These are phyloP conservation scores for Pseudogymnoascus sp. DNA, from an alignment of 2,329 filamentous ascomycete genomes.

Conservation along the genomic window DNA sequence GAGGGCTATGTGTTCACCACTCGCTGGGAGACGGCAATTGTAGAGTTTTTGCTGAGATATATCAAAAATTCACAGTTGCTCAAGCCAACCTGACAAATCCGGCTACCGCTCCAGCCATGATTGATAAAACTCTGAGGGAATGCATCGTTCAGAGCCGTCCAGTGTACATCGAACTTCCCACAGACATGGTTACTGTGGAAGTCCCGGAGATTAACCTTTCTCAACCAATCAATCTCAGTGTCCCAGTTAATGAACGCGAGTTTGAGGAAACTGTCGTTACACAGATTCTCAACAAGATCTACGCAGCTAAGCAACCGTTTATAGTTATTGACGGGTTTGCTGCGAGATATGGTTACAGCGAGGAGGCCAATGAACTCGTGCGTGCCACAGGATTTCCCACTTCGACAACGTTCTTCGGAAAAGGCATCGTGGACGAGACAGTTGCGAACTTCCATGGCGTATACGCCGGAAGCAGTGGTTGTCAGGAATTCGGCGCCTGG, in stretches of 20 bases:
- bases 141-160: conserved; percentile 48
- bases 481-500: background rate
- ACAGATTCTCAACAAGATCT: conserved; percentile 37
- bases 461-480: conserved; percentile 38
- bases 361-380: conserved; percentile 34
- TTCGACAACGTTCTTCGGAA: conserved; percentile 43
- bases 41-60: conserved; percentile 15
- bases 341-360: conserved; percentile 21
- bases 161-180: conserved; percentile 51
- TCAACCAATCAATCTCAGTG: conserved; percentile 20
- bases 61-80: conserved; percentile 17
- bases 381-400: conserved; percentile 41
- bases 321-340: conserved; percentile 49
- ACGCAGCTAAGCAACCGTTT: conserved; percentile 40
- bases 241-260: conserved; percentile 21
- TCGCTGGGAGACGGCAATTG: conserved; percentile 45
- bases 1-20: conserved; percentile 41
- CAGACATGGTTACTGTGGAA: conserved; percentile 42
- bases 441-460: conserved; percentile 44
- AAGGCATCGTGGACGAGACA: conserved; percentile 45
- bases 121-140: conserved; percentile 45
- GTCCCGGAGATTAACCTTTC: conserved; percentile 31
- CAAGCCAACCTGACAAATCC: conserved; percentile 15
- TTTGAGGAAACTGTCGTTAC: conserved; percentile 29
- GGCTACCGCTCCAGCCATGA: conserved; percentile 24